Conservation (phyloP, 768 basidiomycete species). For the Lanmaoa pseudosensibilis region DNA sequence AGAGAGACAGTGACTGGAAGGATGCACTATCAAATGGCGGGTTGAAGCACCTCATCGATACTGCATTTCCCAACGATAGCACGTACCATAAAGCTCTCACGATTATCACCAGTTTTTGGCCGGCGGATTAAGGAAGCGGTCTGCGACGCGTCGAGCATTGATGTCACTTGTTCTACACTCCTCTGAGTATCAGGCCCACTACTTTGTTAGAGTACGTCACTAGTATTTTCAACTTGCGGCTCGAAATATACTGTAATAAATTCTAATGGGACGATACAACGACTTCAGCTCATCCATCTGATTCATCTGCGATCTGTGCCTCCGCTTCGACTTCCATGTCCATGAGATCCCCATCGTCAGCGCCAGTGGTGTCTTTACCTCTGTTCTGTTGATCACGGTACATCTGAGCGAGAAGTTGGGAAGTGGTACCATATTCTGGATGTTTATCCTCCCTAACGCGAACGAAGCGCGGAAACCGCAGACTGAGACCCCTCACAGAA, state of each 20-base stretch:
- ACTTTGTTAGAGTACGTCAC: background rate
- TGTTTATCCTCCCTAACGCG: conserved; percentile 70
- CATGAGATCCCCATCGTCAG: conserved; percentile 61
- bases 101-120: conserved; percentile 20
- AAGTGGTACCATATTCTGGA: conserved; percentile 70
- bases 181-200: background rate
- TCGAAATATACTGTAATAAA: background rate
- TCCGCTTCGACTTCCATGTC: conserved; percentile 46
- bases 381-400: conserved; percentile 61
- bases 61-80: conserved; percentile 26
- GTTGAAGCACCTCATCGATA: conserved; percentile 27
- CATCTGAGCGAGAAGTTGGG: conserved; percentile 66
- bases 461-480: conserved; percentile 89
- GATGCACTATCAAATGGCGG: conserved; percentile 25
- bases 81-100: conserved; percentile 30
- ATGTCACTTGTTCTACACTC: background rate
- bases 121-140: background rate
- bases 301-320: conserved; percentile 32
- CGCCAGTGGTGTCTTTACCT: conserved; percentile 33
- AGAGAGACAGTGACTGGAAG: conserved; percentile 38
- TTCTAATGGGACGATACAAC: background rate
- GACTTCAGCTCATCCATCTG: conserved; percentile 19
- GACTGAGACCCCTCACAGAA: conserved; percentile 63
- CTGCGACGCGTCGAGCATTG: background rate
- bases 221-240: background rate